Percentiles rank a stretch among this genome's conserved stretches.
phyloP scores from a whole-genome alignment of 306 rosid genomes.

The Pyrus pyrifolia region DNA sequence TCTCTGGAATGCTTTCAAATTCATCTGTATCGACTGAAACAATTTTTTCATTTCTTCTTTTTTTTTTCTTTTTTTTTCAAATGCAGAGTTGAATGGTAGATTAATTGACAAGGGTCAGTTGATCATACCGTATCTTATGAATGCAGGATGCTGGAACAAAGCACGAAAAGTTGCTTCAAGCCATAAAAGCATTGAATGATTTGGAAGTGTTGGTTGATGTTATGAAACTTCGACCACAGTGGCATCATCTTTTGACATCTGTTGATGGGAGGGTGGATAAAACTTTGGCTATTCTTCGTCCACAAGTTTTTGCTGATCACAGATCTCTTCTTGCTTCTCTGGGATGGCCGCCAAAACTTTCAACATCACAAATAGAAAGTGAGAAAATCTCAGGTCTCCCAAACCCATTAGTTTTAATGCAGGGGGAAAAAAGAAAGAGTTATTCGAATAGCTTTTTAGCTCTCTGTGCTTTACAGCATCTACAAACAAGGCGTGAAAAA shows the following conservation, averaged over 20 bases:
- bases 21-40: slow-evolving; percentile 36
- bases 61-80: not conserved
- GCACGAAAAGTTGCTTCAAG: slow-evolving; percentile 50
- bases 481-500: slow-evolving; percentile 51
- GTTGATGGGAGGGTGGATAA: slow-evolving; percentile 63
- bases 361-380: slow-evolving; percentile 23
- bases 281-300: slow-evolving; percentile 50
- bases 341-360: slow-evolving; percentile 86
- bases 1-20: slow-evolving; percentile 35
- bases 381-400: slow-evolving; percentile 30
- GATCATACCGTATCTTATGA: not conserved
- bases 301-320: slow-evolving; percentile 64
- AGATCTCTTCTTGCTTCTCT: slow-evolving; percentile 63
- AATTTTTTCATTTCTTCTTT: not conserved
- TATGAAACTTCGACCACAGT: slow-evolving; percentile 37
- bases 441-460: slow-evolving; percentile 58
- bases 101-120: slow-evolving; percentile 3
- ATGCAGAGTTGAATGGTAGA: slow-evolving; percentile 11
- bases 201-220: slow-evolving; percentile 39
- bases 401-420: slow-evolving; percentile 62
- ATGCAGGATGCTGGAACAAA: slow-evolving; percentile 51
- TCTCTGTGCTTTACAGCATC: slow-evolving; percentile 67
- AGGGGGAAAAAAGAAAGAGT: slow-evolving; percentile 45
- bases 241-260: slow-evolving; percentile 50
- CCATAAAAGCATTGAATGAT: slow-evolving; percentile 51